phyloP scores from a whole-genome alignment of 805 yeast species.

The Komagataella pastoris region DNA sequence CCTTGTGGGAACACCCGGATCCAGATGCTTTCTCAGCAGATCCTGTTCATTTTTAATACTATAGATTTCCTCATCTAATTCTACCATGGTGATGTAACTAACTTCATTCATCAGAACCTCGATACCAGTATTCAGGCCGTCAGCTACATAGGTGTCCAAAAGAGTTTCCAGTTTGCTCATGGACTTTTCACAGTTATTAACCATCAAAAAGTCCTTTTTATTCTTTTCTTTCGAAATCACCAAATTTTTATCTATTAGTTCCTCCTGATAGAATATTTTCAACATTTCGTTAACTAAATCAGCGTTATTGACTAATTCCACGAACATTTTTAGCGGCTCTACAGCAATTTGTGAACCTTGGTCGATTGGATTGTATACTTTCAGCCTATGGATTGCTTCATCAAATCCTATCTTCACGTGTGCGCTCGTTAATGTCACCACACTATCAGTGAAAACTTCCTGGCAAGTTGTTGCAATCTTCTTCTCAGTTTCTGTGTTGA shows the following conservation, averaged over 20 bases:
- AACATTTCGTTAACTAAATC: slow-evolving; percentile 89
- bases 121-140: slow-evolving; percentile 85
- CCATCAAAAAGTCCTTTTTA: slow-evolving; percentile 64
- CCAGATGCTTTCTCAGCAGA: slow-evolving; percentile 3
- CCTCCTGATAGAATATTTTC: slow-evolving; percentile 82
- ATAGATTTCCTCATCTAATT: slow-evolving; percentile 33
- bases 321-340: slow-evolving; percentile 79
- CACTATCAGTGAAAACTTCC: slow-evolving; percentile 53
- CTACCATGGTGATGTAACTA: slow-evolving; percentile 9
- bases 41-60: slow-evolving; percentile 19
- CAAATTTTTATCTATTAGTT: slow-evolving; percentile 42
- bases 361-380: slow-evolving; percentile 53
- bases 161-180: slow-evolving; percentile 50
- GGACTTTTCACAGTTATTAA: slow-evolving; percentile 62
- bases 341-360: slow-evolving; percentile 20
- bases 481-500: slow-evolving; percentile 16
- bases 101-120: slow-evolving; percentile 79
- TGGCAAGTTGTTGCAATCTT: slow-evolving; percentile 25
- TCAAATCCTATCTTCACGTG: slow-evolving; percentile 82
- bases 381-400: slow-evolving; percentile 59
- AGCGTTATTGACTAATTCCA: slow-evolving; percentile 85
- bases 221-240: slow-evolving; percentile 32
- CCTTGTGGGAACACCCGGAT: neutral
- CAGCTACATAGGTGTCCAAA: slow-evolving; percentile 83
- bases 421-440: slow-evolving; percentile 48